A percentile compares a stretch with the other conserved stretches of the same genome.
phyloP scores from a whole-genome alignment of 352 stramenopile genomes.

The Pythium brachiatum region DNA sequence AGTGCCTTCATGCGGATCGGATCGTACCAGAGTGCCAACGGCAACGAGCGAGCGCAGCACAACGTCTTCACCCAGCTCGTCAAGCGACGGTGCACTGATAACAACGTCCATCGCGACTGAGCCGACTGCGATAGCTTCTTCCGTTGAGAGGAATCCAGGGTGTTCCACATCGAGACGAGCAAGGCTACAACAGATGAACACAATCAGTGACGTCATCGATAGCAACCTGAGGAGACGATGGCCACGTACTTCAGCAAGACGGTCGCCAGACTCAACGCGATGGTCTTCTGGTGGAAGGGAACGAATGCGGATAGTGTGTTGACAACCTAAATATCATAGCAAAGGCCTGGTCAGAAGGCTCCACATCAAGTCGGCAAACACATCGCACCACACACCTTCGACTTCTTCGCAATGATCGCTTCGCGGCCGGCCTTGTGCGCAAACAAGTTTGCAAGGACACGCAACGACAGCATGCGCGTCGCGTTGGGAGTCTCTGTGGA shows the following conservation, averaged over 20 bases:
- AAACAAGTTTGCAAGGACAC: conserved; percentile 80
- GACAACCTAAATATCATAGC: conserved; percentile 31
- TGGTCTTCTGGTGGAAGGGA: conserved; percentile 56
- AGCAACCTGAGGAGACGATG: neutral
- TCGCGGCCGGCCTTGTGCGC: conserved; percentile 44
- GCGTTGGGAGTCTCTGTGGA: conserved; percentile 47
- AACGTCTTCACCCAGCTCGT: conserved; percentile 75
- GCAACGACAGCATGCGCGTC: conserved; percentile 70
- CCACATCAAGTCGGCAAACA: neutral
- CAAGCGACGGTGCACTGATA: conserved; percentile 45
- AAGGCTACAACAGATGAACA: conserved; percentile 33
- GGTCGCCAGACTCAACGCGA: conserved; percentile 64
- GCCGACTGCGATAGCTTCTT: conserved; percentile 50
- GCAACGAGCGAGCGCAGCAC: conserved; percentile 65
- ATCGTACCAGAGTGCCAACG: conserved; percentile 65
- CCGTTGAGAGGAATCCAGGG: conserved; percentile 32
- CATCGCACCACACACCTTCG: conserved; percentile 28
- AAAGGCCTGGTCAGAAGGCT: neutral
- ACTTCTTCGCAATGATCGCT: conserved; percentile 50
- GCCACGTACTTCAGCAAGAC: conserved; percentile 67
- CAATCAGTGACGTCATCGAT: neutral
- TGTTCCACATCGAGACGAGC: conserved; percentile 35
- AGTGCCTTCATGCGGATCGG: no score
- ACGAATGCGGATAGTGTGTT: conserved; percentile 44
- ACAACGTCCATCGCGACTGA: conserved; percentile 51